phyloP scores from a whole-genome alignment of 176 grass and related monocot species.

The Dactylis glomerata region DNA sequence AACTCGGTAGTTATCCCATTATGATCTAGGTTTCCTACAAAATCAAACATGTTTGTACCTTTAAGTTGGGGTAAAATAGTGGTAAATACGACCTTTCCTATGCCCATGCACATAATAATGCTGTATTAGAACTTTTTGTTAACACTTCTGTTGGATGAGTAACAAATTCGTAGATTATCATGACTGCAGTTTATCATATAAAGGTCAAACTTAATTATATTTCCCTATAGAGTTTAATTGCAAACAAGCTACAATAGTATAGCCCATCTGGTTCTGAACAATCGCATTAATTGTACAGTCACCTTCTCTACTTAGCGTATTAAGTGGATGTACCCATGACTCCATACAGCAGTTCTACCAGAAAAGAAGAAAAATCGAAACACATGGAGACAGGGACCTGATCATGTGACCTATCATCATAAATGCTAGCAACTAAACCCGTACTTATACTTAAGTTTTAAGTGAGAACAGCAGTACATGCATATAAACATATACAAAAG shows the following conservation, averaged over 20 bases:
- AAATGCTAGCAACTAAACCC: neutral
- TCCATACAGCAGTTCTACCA: neutral
- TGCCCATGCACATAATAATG: neutral
- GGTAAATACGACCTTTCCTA: neutral
- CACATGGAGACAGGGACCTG: neutral
- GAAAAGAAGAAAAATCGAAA: neutral
- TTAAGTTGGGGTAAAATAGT: neutral
- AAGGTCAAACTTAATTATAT: neutral
- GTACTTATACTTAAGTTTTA: neutral
- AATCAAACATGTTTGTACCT: neutral
- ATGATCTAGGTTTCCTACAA: neutral
- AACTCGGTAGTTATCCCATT: neutral
- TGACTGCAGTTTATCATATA: neutral
- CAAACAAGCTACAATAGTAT: neutral
- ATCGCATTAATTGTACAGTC: neutral
- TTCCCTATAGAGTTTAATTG: neutral
- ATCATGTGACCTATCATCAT: neutral
- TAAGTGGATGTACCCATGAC: neutral
- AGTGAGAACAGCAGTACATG: neutral
- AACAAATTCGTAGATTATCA: neutral
- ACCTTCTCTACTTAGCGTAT: neutral
- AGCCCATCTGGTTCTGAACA: neutral
- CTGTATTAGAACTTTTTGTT: neutral
- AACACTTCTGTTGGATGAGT: neutral
- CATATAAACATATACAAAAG: too few relatives aligned